A percentile compares a stretch with the other conserved stretches of the same genome.
phyloP scores from a whole-genome alignment of 495 filamentous ascomycete genomes.

The Echria macrotheca region DNA sequence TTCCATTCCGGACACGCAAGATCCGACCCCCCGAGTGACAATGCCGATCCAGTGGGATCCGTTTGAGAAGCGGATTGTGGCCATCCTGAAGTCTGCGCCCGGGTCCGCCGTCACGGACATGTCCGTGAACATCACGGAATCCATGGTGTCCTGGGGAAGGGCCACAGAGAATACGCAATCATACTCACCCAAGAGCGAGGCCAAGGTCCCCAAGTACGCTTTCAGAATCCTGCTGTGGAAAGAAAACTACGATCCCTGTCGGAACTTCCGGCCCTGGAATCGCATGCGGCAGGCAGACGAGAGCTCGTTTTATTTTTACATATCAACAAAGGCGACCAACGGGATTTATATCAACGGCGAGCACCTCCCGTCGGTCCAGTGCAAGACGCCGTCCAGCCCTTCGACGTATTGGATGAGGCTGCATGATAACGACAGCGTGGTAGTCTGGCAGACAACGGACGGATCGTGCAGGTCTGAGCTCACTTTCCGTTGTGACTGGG shows the following conservation, averaged over 20 bases:
- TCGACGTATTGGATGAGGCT: conserved; percentile 59
- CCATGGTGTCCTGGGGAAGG: conserved; percentile 72
- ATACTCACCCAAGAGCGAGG: conserved; percentile 54
- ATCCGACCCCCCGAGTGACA: conserved; percentile 9
- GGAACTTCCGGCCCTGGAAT: conserved; percentile 36
- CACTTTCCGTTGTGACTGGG: conserved; percentile 44
- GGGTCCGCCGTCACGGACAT: conserved; percentile 48
- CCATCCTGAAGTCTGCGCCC: conserved; percentile 31
- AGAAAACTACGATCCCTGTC: conserved; percentile 49
- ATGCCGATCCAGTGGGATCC: conserved; percentile 14
- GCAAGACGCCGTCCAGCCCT: conserved; percentile 36
- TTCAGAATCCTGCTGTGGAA: conserved; percentile 71
- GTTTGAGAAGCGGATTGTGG: conserved; percentile 22
- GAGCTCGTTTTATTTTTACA: conserved; percentile 59
- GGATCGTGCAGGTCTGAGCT: conserved; percentile 24
- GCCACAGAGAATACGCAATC: conserved; percentile 53
- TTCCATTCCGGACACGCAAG: conserved; percentile 14
- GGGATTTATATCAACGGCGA: conserved; percentile 70
- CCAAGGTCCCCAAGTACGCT: conserved; percentile 72
- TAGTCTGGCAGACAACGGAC: conserved; percentile 48
- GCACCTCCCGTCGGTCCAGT: conserved; percentile 46
- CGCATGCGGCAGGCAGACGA: conserved; percentile 34
- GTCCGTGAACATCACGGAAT: conserved; percentile 56
- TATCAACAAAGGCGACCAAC: conserved; percentile 64
- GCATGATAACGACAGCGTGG: conserved; percentile 66